These are phyloP conservation scores for Xenoacremonium recifei DNA, from an alignment of 2,329 filamentous ascomycete genomes.

Conservation along the genomic window DNA sequence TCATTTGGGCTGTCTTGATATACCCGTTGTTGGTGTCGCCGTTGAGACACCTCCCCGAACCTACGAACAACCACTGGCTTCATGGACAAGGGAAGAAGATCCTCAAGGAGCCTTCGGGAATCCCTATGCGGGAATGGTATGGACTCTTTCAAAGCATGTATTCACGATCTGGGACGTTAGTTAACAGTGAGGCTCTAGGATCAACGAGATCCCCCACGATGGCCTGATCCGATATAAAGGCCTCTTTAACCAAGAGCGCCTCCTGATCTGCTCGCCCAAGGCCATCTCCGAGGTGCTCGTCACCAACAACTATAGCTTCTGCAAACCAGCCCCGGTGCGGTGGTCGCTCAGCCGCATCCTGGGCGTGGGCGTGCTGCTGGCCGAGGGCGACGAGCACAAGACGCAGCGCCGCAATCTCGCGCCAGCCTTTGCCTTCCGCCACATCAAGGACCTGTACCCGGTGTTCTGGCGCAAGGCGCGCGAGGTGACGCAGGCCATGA, in stretches of 20 bases:
- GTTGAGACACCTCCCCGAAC: constrained; percentile 46
- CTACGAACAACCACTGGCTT: constrained; percentile 41
- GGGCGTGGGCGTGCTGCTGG: constrained; percentile 71
- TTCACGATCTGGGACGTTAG: too few species aligned
- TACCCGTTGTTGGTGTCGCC: constrained; percentile 52
- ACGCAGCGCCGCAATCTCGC: constrained; percentile 74
- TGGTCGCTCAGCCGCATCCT: constrained; percentile 61
- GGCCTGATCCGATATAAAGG: constrained; percentile 67
- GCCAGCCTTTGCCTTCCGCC: constrained; percentile 82
- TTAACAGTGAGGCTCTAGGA: constrained; percentile 45
- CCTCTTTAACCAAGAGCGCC: constrained; percentile 59
- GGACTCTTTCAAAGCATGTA: constrained; percentile 4
- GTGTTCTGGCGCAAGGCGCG: constrained; percentile 78
- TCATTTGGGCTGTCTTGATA: constrained; percentile 42
- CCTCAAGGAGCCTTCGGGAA: constrained; percentile 36
- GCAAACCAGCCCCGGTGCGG: constrained; percentile 58
- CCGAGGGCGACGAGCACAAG: constrained; percentile 90
- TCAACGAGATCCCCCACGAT: constrained; percentile 60
- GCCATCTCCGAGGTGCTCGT: constrained; percentile 69
- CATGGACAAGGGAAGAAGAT: constrained; percentile 49
- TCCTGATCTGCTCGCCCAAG: constrained; percentile 62
- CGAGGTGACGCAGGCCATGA: constrained; percentile 65
- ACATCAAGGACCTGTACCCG: constrained; percentile 81
- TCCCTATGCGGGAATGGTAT: constrained; percentile 49
- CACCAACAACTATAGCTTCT: constrained; percentile 67